Base-by-base conservation (phyloP, 768 basidiomycete genomes). In the Mycena albidolilacea region DNA sequence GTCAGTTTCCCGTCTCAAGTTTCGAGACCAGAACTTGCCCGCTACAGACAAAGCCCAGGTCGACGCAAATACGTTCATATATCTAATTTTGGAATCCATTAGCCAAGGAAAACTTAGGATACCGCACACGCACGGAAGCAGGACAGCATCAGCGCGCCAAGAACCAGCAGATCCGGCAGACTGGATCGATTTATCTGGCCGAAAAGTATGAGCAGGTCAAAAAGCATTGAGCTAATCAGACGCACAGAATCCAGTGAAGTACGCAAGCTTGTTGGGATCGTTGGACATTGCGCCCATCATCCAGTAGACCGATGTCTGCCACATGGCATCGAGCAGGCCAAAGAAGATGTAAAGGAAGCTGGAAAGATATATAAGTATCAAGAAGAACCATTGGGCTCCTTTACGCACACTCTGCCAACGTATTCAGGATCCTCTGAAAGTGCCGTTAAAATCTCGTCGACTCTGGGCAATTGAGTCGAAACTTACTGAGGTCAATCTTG, bases 261-360 rank as follows among this genome's bases (percentile, higher is more conserved):
- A 88, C 0, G 94, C 94, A 23, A 96, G 89, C 79, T 94, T 94
- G 1, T 87, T 89, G 9, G 93, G 90, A 80, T 95, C 91, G 75
- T 95, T 95, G 23, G 93, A 93, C 91, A 96, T 93, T 14, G 93
- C 92, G 50, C 94, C 94, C 89, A 94, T 92, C 76, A 93, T 84
- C 93, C 93, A 94, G 80, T 95, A 94, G 7, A 91, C 90, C 0
- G 90, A 90, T 1, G 93, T 95, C 80, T 96, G 95, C 93, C 94
- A 96, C 89, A 94, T 92, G 1, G 94, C 86, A 74, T 96, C 95
- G 71, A 95, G 85, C 12, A 95, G 78, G 37, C 94, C 93, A 73
- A 90, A 93, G 81, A 91, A 89, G 74, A 93, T 88, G 81, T 91
- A 95, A 7, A 95, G 81, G 82, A 87, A 87, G 7, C 74, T 75